Evolutionary conservation across 345 rosid genomes (phyloP), one percentile per base, ranked within the genome.

Genomic region (Dovyalis caffra): DNA sequence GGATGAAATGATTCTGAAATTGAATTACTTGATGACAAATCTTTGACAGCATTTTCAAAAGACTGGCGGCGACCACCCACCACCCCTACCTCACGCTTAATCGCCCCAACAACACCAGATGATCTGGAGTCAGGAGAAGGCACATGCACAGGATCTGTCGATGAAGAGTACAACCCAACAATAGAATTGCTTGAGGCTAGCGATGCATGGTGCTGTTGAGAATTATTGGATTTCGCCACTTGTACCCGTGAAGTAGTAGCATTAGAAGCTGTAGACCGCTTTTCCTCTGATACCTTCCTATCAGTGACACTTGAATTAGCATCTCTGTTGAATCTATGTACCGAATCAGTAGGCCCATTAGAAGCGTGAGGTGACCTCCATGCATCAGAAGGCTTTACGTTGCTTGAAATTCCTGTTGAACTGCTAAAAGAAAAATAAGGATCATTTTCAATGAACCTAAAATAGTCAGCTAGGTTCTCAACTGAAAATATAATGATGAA

Each of bases 61-160:
- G 85, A 74, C 61, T 83, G 91, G 33, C 92, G 85, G 61, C 88
- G 90, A 70, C 83, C 88, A 58, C 97, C 93, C 49, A 84, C 95
- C 70, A 87, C 91, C 71, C 94, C 97, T 79, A 92, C 97, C 80
- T 92, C 98, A 77, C 97, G 97, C 86, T 85, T 90, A 68, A 94
- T 94, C 77, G 97, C 92, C 80, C 97, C 97, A 82, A 88, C 90
- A 60, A 83, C 86, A 83, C 87, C 84, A 75, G 90, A 82, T 65
- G 95, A 76, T 86, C 95, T 83, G 21, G 93, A 89, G 77, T 88
- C 97, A 63, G 94, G 95, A 81, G 97, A 92, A 81, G 97, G 99
- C 69, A 91, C 97, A 77, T 95, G 97, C 81, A 92, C 94, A 74
- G 97, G 97, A 81, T 92, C 99, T 57, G 87, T 87, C 60, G 97